Evolutionary conservation across 768 basidiomycete species (phyloP), one percentile per base, ranked within the genome.

Genomic region (Pholiota conissans): DNA sequence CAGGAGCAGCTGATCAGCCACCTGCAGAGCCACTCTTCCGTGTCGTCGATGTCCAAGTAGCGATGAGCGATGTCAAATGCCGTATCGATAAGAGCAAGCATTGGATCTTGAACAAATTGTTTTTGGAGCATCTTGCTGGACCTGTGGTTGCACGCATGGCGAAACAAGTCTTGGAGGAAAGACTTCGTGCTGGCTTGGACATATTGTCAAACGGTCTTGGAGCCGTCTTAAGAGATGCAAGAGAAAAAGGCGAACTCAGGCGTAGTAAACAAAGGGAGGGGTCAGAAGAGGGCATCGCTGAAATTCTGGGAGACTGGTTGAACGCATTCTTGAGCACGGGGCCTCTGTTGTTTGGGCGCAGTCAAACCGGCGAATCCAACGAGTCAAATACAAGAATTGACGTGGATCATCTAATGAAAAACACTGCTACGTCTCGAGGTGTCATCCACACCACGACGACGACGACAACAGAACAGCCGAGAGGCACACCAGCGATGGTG

Each of bases 71-170:
- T 5, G 63, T 76, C 6, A 58, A 61, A 3, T 71, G 77, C 51
- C 58, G 58, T 45, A 65, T 79, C 39, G 65, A 70, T 28, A 53
- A 72, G 52, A 76, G 74, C 59, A 66, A 69, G 49, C 76, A 78
- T 49, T 77, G 74, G 74, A 68, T 77, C 34, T 50, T 77, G 20
- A 77, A 76, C 60, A 77, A 72, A 24, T 45, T 71, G 8, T 45
- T 75, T 5, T 57, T 76, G 18, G 71, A 76, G 54, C 74, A 72
- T 0, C 66, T 77, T 18, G 71, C 72, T 0, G 71, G 71, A 5
- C 71, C 75, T 0, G 35, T 69, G 0, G 68, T 76, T 9, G 61
- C 66, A 3, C 56, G 64, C 9, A 47, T 74, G 32, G 59, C 72
- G 40, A 63, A 67, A 53, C 54, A 52, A 5, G 58, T 64, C 5